Base-by-base conservation (phyloP, 768 basidiomycete species). In the Suillus subluteus region DNA sequence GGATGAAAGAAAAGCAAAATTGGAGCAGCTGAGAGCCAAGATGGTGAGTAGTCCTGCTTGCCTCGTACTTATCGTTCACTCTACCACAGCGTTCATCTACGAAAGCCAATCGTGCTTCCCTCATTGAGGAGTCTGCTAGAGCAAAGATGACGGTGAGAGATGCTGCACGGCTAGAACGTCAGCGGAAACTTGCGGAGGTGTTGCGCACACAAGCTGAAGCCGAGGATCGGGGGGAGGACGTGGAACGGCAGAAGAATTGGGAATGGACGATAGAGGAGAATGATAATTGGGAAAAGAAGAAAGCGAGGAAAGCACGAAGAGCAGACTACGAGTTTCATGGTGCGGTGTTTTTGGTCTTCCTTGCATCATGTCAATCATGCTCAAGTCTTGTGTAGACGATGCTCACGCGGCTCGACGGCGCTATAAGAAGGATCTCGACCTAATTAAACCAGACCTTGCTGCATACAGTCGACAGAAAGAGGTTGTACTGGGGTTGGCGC, bases 201-300 rank as follows among this genome's bases (percentile, higher is more conserved):
- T 79, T 99, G 71, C 87, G 95, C 30, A 79, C 87, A 66, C 95
- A 96, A 79, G 89, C 91, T 3, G 93, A 96, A 68, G 95, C 95
- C 1, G 92, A 94, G 77, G 96, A 95, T 62, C 83, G 87, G 0
- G 97, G 96, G 18, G 94, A 95, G 76, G 96, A 98, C 74, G 82
- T 94, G 6, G 94, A 97, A 75, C 81, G 96, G 68, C 86, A 87
- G 74, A 95, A 94, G 85, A 95, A 95, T 73, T 98, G 95, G 95
- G 93, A 95, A 72, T 96, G 92, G 82, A 92, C 92, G 35, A 88
- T 98, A 65, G 95, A 98, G 79, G 95, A 98, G 79, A 96, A 96
- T 74, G 95, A 99, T 68, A 84, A 88, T 65, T 99, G 98, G 98
- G 96, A 98, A 81, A 92, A 92, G 83, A 95, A 96, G 77, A 76